A percentile compares a stretch with the other conserved stretches of the same genome.
phyloP scores from a whole-genome alignment of 495 filamentous ascomycete genomes.

The Hypoxylon trugodes region DNA sequence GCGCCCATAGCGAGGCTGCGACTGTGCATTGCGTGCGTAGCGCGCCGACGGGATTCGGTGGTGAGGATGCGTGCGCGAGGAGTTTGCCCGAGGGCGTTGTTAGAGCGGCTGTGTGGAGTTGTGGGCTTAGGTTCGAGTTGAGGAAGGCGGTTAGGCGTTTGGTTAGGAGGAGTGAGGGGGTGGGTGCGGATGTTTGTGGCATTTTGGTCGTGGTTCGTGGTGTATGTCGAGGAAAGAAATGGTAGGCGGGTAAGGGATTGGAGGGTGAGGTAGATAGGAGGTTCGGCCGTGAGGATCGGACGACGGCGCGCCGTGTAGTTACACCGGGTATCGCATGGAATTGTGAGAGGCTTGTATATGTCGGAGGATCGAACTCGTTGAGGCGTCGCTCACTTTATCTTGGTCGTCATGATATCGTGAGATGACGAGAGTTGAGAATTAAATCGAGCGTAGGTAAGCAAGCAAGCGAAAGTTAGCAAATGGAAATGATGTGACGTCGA shows the following conservation, averaged over 20 bases:
- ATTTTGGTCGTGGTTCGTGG: slow-evolving; percentile 24
- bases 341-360: not conserved
- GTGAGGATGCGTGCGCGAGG: slow-evolving; percentile 59
- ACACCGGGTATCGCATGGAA: slow-evolving; percentile 7
- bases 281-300: slow-evolving; percentile 1
- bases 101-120: slow-evolving; percentile 52
- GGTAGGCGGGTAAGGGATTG: not conserved
- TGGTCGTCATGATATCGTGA: slow-evolving; percentile 9
- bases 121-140: slow-evolving; percentile 54
- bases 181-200: slow-evolving; percentile 41
- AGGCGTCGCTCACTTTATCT: slow-evolving; percentile 5
- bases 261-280: not conserved
- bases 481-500: slow-evolving; percentile 30
- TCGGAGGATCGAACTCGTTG: not conserved
- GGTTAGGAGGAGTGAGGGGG: slow-evolving; percentile 57
- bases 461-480: not conserved
- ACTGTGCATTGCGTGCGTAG: slow-evolving; percentile 59
- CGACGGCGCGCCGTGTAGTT: slow-evolving; percentile 16
- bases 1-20: slow-evolving; percentile 56
- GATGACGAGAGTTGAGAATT: not conserved
- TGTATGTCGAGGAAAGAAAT: not conserved
- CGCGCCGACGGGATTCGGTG: slow-evolving; percentile 48
- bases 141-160: slow-evolving; percentile 59
- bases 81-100: slow-evolving; percentile 58
- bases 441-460: too few species aligned